Evolutionary conservation across 352 stramenopile species (phyloP).

Genomic region (Pythium biforme): DNA sequence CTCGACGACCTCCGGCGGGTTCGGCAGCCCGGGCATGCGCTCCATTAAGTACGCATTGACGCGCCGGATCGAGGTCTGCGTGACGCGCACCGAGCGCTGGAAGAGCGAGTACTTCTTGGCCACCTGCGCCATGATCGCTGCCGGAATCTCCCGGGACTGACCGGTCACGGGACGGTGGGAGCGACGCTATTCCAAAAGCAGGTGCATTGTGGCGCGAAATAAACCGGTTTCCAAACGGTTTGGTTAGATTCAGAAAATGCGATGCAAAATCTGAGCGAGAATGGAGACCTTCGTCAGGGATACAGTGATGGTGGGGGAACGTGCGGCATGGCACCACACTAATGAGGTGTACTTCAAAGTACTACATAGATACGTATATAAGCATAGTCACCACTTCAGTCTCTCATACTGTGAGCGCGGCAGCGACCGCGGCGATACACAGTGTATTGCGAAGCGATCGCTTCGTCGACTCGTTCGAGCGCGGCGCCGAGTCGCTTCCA

Average conservation of each 20-base stretch:
- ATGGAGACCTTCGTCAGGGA: not conserved
- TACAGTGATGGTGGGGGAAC: no score
- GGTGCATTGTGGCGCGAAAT: no score
- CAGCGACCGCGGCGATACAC: conserved; percentile 41
- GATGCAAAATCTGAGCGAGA: not conserved
- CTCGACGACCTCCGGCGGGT: conserved; percentile 71
- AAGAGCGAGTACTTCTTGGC: conserved; percentile 76
- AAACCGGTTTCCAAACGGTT: conserved; percentile 1
- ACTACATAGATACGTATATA: not conserved
- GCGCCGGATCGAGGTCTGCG: conserved; percentile 61
- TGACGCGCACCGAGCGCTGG: conserved; percentile 65
- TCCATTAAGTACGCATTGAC: conserved; percentile 51
- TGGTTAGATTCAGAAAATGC: not conserved
- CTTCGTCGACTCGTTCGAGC: conserved; percentile 8
- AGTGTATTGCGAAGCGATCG: conserved; percentile 36
- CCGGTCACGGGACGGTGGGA: not conserved
- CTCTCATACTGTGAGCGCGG: conserved; percentile 22
- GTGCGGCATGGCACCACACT: no score
- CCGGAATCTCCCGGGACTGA: not conserved
- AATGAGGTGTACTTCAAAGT: no score
- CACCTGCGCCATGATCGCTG: conserved; percentile 17
- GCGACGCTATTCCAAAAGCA: conserved; percentile 7
- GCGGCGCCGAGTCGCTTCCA: not conserved
- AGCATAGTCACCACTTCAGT: not conserved
- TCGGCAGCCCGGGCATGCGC: conserved; percentile 64